These are phyloP conservation scores for button mushroom (Agaricus bisporus) DNA, from an alignment of 768 basidiomycete species.

Conservation along the genomic window DNA sequence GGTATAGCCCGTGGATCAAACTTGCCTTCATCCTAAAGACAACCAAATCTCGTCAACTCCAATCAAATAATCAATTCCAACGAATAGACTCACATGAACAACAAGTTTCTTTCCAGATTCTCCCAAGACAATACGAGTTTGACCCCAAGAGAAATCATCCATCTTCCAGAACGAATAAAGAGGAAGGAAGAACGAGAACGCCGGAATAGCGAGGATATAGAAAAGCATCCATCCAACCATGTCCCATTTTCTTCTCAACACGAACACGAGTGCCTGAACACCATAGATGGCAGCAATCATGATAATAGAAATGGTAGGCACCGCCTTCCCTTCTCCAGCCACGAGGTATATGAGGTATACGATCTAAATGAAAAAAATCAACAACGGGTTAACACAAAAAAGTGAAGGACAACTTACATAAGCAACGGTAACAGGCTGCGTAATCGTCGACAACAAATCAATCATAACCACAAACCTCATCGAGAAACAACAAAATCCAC, in stretches of 20 bases:
- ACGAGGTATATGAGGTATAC: slow-evolving; percentile 84
- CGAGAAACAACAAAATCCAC: slow-evolving; percentile 98
- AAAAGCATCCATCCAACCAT: slow-evolving; percentile 98
- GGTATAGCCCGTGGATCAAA: slow-evolving; percentile 93
- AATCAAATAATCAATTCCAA: background rate
- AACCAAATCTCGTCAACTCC: slow-evolving; percentile 1
- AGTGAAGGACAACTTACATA: slow-evolving; percentile 56
- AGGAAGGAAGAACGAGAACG: slow-evolving; percentile 90
- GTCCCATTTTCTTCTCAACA: slow-evolving; percentile 93
- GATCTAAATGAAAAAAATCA: slow-evolving; percentile 43
- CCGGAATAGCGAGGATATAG: slow-evolving; percentile 92
- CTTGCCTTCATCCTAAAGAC: slow-evolving; percentile 85
- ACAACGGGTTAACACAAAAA: background rate
- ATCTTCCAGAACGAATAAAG: slow-evolving; percentile 96
- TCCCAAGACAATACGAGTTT: slow-evolving; percentile 86
- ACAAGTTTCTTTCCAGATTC: slow-evolving; percentile 95
- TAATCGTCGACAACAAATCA: slow-evolving; percentile 83
- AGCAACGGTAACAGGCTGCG: slow-evolving; percentile 80
- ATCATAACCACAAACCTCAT: slow-evolving; percentile 99
- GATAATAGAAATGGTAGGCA: slow-evolving; percentile 80
- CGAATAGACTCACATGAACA: slow-evolving; percentile 64
- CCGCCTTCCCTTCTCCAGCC: slow-evolving; percentile 52
- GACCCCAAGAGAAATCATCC: slow-evolving; percentile 98
- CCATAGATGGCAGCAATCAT: slow-evolving; percentile 96
- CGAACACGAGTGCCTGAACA: slow-evolving; percentile 86